Percentiles rank a stretch among this genome's conserved stretches.
Evolutionary conservation across 257 asterid species (phyloP).

Genomic region (Datura wrightii): DNA sequence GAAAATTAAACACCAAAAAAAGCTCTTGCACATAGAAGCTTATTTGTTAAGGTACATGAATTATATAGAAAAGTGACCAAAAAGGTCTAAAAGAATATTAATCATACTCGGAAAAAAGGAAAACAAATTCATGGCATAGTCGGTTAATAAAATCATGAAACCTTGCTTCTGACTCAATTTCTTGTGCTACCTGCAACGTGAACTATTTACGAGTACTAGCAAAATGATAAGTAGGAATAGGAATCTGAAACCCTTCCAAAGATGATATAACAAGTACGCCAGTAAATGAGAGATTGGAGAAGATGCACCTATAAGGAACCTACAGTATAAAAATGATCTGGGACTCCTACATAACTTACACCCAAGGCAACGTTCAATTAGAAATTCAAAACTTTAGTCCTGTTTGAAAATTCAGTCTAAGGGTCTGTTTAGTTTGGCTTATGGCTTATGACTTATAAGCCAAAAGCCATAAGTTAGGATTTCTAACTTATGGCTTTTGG

Average conservation of each 20-base stretch:
- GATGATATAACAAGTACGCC: background rate
- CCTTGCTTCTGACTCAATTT: slow-evolving; percentile 74
- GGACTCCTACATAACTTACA: slow-evolving; percentile 1
- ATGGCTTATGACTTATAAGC: too few relatives aligned
- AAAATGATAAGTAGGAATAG: slow-evolving; percentile 15
- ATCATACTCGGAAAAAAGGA: background rate
- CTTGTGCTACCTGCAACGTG: slow-evolving; percentile 82
- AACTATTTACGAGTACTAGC: slow-evolving; percentile 11
- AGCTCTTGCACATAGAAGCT: background rate
- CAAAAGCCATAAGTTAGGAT: too few relatives aligned
- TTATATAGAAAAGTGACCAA: background rate
- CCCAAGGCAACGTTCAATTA: background rate
- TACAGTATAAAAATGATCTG: background rate
- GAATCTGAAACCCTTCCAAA: background rate
- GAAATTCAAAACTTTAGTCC: background rate
- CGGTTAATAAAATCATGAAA: slow-evolving; percentile 79
- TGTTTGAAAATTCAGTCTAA: background rate
- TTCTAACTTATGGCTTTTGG: too few relatives aligned
- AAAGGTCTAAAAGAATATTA: background rate
- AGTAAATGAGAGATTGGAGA: background rate
- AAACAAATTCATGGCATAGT: slow-evolving; percentile 45
- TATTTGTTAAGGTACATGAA: background rate
- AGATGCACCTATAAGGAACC: background rate
- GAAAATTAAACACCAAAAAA: background rate
- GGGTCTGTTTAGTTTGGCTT: too few relatives aligned